phyloP scores from a whole-genome alignment of 2,329 filamentous ascomycete genomes.

The Venturia nashicola region DNA sequence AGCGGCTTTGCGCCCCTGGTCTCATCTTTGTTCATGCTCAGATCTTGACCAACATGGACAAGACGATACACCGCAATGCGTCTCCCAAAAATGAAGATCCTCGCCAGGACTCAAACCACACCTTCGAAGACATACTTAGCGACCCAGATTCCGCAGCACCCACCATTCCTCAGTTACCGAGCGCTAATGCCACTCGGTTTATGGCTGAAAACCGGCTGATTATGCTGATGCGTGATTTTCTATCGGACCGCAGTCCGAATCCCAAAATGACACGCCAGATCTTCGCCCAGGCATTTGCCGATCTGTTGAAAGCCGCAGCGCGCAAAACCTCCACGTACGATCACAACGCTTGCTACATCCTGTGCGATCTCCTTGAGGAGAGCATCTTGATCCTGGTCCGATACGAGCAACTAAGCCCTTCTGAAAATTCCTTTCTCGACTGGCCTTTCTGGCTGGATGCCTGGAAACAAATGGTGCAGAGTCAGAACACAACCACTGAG shows the following conservation, averaged over 20 bases:
- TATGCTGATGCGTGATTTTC: slow-evolving; percentile 68
- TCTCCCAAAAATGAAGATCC: slow-evolving; percentile 20
- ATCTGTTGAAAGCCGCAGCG: slow-evolving; percentile 60
- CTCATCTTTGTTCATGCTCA: slow-evolving; percentile 75
- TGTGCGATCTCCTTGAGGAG: slow-evolving; percentile 89
- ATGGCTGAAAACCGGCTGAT: slow-evolving; percentile 87
- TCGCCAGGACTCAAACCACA: slow-evolving; percentile 36
- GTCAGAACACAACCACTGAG: slow-evolving; percentile 82
- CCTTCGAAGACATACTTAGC: slow-evolving; percentile 54
- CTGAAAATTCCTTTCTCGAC: slow-evolving; percentile 44
- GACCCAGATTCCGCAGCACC: slow-evolving; percentile 56
- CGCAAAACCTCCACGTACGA: slow-evolving; percentile 69
- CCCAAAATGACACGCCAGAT: slow-evolving; percentile 43
- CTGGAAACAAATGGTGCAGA: slow-evolving; percentile 64
- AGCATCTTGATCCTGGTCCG: slow-evolving; percentile 54
- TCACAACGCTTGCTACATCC: slow-evolving; percentile 70
- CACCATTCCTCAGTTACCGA: slow-evolving; percentile 48
- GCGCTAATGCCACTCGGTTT: slow-evolving; percentile 55
- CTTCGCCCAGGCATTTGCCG: slow-evolving; percentile 65
- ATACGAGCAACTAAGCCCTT: slow-evolving; percentile 38
- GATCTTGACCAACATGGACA: slow-evolving; percentile 65
- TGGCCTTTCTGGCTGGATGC: slow-evolving; percentile 81
- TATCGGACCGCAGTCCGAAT: slow-evolving; percentile 49
- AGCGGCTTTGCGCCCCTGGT: slow-evolving; percentile 57
- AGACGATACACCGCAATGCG: slow-evolving; percentile 66